Evolutionary conservation across 2,329 filamentous ascomycete genomes (phyloP).

Genomic region (Penicillium freii): DNA sequence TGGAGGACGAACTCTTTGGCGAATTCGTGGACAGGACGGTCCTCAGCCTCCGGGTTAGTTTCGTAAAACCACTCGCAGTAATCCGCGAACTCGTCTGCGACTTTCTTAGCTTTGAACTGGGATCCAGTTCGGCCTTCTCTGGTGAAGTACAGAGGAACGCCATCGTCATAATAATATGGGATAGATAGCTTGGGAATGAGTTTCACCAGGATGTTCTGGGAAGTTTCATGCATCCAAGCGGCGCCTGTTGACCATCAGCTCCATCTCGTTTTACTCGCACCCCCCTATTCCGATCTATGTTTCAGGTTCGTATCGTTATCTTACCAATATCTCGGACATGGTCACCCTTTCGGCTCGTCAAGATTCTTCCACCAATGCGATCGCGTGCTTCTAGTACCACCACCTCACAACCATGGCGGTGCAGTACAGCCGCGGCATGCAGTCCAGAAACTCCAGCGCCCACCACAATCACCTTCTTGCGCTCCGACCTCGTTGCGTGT

Average conservation of each 20-base stretch:
- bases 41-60: slow-evolving; percentile 42
- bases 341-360: slow-evolving; percentile 38
- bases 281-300: not conserved
- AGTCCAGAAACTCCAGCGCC: slow-evolving; percentile 40
- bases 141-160: slow-evolving; percentile 44
- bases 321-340: slow-evolving; percentile 42
- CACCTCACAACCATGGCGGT: slow-evolving; percentile 36
- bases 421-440: slow-evolving; percentile 36
- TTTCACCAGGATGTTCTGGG: slow-evolving; percentile 46
- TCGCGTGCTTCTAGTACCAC: slow-evolving; percentile 37
- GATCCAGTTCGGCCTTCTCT: slow-evolving; percentile 44
- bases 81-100: slow-evolving; percentile 47
- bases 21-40: slow-evolving; percentile 42
- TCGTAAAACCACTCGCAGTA: slow-evolving; percentile 44
- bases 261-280: not conserved
- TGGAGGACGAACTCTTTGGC: slow-evolving; percentile 42
- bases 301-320: slow-evolving; percentile 7
- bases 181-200: slow-evolving; percentile 44
- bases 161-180: slow-evolving; percentile 49
- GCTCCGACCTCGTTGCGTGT: slow-evolving; percentile 21
- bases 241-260: slow-evolving; percentile 32
- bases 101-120: slow-evolving; percentile 50
- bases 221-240: slow-evolving; percentile 49
- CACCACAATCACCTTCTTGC: slow-evolving; percentile 33
- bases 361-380: slow-evolving; percentile 41